Evolutionary conservation across 768 basidiomycete species (phyloP).

Genomic region (Hydnum rufescens): DNA sequence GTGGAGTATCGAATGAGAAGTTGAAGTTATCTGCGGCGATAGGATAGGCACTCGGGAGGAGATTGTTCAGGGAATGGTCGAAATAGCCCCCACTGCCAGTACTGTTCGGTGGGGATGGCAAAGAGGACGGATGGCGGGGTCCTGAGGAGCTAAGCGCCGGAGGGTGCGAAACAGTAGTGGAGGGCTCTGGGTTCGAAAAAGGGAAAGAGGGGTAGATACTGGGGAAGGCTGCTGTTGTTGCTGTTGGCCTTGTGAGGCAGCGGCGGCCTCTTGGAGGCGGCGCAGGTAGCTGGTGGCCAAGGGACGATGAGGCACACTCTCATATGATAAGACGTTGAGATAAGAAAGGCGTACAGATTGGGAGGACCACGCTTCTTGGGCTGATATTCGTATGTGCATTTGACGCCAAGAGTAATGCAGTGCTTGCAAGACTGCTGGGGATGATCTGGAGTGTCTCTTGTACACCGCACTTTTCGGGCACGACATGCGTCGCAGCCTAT

Average conservation of each 20-base stretch:
- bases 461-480: conserved; percentile 72
- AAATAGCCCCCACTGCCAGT: background rate
- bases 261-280: conserved; percentile 47
- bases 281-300: conserved; percentile 42
- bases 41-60: conserved; percentile 1
- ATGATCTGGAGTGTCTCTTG: conserved; percentile 43
- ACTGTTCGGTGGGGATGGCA: conserved; percentile 5
- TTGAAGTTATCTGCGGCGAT: conserved; percentile 3
- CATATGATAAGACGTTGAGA: conserved; percentile 1
- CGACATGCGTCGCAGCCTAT: conserved; percentile 73
- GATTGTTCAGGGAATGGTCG: background rate
- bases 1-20: background rate
- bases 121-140: too few relatives aligned
- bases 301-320: conserved; percentile 12
- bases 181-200: too few relatives aligned
- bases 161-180: background rate
- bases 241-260: conserved; percentile 19
- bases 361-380: conserved; percentile 89
- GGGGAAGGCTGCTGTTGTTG: conserved; percentile 11
- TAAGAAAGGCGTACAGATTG: conserved; percentile 41
- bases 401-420: conserved; percentile 60
- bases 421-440: conserved; percentile 70
- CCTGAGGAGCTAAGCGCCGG: too few relatives aligned
- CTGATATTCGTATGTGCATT: conserved; percentile 81
- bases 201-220: conserved; percentile 4